Conservation (phyloP, 768 basidiomycete species). For the Cystofilobasidium ferigula region DNA sequence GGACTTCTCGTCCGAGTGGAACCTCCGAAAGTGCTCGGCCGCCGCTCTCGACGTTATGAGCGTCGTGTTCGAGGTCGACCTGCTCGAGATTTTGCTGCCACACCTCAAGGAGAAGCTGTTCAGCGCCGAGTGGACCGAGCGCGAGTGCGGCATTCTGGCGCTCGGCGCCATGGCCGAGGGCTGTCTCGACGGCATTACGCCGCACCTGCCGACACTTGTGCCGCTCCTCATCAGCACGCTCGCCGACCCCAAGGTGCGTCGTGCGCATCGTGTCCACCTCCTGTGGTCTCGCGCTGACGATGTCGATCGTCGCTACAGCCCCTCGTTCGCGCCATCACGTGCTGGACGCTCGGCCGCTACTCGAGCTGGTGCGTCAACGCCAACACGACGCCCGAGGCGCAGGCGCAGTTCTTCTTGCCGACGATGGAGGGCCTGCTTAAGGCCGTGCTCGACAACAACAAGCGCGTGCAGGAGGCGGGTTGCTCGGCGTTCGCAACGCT, state of each 20-base stretch:
- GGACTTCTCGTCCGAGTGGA: slow-evolving; percentile 97
- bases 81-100: slow-evolving; percentile 76
- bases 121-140: slow-evolving; percentile 81
- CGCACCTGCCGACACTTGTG: slow-evolving; percentile 82
- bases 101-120: slow-evolving; percentile 88
- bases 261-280: no score
- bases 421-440: slow-evolving; percentile 96
- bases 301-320: slow-evolving; percentile 47
- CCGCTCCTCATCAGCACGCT: slow-evolving; percentile 85
- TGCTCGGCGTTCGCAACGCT: slow-evolving; percentile 97
- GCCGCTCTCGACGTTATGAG: slow-evolving; percentile 94
- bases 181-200: slow-evolving; percentile 89
- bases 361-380: slow-evolving; percentile 79
- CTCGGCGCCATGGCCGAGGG: slow-evolving; percentile 98
- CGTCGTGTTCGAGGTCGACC: slow-evolving; percentile 78
- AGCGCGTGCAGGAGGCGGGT: slow-evolving; percentile 97
- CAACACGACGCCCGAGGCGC: slow-evolving; percentile 53
- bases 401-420: slow-evolving; percentile 80
- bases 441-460: slow-evolving; percentile 96
- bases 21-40: slow-evolving; percentile 92
- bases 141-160: slow-evolving; percentile 91
- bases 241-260: slow-evolving; percentile 73
- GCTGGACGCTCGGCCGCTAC: slow-evolving; percentile 98
- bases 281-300: no score
- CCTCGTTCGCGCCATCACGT: slow-evolving; percentile 92